Conservation (phyloP, 176 grass and related monocot species). For the Juncus inflexus region DNA sequence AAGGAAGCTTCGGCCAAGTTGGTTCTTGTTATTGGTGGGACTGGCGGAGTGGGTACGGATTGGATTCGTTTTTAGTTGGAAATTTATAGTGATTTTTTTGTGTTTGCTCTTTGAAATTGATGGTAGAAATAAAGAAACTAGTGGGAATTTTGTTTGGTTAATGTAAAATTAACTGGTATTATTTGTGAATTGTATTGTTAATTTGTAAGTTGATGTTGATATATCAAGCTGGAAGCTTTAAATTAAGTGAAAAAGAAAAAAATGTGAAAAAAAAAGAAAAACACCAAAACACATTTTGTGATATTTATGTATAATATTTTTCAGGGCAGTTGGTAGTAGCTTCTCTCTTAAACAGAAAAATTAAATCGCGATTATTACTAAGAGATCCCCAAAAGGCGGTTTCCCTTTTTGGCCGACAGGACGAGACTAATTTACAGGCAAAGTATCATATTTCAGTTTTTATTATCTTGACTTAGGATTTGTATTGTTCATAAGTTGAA, state of each 20-base stretch:
- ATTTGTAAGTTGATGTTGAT: too few species aligned
- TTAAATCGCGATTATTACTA: conserved; percentile 69
- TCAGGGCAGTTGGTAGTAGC: conserved; percentile 92
- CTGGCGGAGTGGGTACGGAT: conserved; percentile 68
- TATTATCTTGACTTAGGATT: conserved; percentile 7
- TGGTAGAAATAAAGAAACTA: not conserved
- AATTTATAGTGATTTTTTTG: not conserved
- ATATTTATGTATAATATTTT: conserved; percentile 21
- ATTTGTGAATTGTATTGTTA: too few species aligned
- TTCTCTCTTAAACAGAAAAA: conserved; percentile 73
- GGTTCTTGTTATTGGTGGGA: conserved; percentile 69
- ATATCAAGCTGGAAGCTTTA: too few species aligned
- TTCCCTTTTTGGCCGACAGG: conserved; percentile 76
- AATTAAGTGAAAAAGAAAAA: too few species aligned
- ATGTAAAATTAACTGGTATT: too few species aligned
- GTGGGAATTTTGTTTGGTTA: too few species aligned
- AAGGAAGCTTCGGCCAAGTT: conserved; percentile 49
- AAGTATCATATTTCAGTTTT: not conserved
- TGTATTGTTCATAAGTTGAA: not conserved
- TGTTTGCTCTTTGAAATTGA: not conserved
- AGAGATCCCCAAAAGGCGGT: conserved; percentile 71
- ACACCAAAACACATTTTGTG: not conserved
- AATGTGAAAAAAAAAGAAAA: not conserved
- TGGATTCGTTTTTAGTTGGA: not conserved
- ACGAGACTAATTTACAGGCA: conserved; percentile 55